Percentiles rank a stretch among this genome's conserved stretches.
phyloP scores from a whole-genome alignment of 805 yeast genomes.

The Saturnispora bothae region DNA sequence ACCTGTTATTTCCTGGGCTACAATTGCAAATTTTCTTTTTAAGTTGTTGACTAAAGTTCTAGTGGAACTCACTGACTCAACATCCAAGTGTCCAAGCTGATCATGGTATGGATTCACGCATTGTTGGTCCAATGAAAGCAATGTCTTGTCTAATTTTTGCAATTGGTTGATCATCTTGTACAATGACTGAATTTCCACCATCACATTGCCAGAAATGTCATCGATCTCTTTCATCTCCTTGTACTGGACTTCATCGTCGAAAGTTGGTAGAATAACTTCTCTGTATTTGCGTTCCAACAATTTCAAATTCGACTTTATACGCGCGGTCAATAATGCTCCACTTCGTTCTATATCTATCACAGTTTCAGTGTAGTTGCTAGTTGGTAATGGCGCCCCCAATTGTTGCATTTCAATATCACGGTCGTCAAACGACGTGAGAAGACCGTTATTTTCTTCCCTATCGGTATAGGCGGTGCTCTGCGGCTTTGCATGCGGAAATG shows the following conservation, averaged over 20 bases:
- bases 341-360: conserved; percentile 11
- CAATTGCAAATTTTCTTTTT: conserved; percentile 74
- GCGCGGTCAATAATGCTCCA: conserved; percentile 14
- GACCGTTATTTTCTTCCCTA: conserved; percentile 48
- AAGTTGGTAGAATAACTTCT: conserved; percentile 78
- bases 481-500: conserved; percentile 60
- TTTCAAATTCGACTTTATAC: conserved; percentile 44
- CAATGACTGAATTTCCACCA: conserved; percentile 67
- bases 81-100: neutral
- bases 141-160: conserved; percentile 24
- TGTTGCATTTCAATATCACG: conserved; percentile 9
- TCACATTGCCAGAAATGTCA: conserved; percentile 59
- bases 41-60: conserved; percentile 60
- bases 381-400: neutral
- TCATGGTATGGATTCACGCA: conserved; percentile 2
- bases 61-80: conserved; percentile 6
- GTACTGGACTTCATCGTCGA: conserved; percentile 73
- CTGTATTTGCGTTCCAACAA: conserved; percentile 63
- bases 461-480: conserved; percentile 17
- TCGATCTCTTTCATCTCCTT: conserved; percentile 49
- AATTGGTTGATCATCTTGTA: conserved; percentile 67
- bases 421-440: too few relatives aligned
- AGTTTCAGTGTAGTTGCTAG: conserved; percentile 5
- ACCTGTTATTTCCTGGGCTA: conserved; percentile 70
- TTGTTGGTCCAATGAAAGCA: neutral